phyloP scores from a whole-genome alignment of 2,329 filamentous ascomycete species.

The Rhynchosporium secalis region DNA sequence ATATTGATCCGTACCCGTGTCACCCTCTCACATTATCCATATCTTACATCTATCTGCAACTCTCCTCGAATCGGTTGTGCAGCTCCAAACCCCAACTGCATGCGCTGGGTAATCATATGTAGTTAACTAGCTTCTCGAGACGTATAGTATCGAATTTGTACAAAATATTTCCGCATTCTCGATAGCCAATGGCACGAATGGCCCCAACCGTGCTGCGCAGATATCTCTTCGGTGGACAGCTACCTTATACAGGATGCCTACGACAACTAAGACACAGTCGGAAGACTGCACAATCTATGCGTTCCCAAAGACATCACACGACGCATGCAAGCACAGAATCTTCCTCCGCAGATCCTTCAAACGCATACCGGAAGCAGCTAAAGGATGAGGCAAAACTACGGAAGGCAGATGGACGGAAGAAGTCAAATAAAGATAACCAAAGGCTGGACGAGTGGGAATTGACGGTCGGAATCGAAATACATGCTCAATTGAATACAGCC shows the following conservation, averaged over 20 bases:
- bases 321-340: slow-evolving; percentile 22
- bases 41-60: slow-evolving; percentile 16
- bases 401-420: slow-evolving; percentile 43
- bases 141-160: background rate
- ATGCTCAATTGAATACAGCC: slow-evolving; percentile 88
- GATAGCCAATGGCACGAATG: slow-evolving; percentile 35
- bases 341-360: slow-evolving; percentile 17
- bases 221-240: slow-evolving; percentile 37
- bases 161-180: background rate
- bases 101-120: slow-evolving; percentile 19
- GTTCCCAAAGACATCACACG: slow-evolving; percentile 23
- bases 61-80: slow-evolving; percentile 27
- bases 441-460: slow-evolving; percentile 73
- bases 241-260: slow-evolving; percentile 35
- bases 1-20: background rate
- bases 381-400: slow-evolving; percentile 64
- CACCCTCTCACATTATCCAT: background rate
- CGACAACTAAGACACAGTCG: slow-evolving; percentile 20
- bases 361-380: slow-evolving; percentile 67
- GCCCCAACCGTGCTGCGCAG: slow-evolving; percentile 33
- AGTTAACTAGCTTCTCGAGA: background rate
- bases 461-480: slow-evolving; percentile 95
- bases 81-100: background rate
- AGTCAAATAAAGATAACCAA: slow-evolving; percentile 41
- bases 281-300: slow-evolving; percentile 21